Evolutionary conservation across 371 early-diverging fungal species (phyloP).

Genomic region (Rhizopus microsporus): DNA sequence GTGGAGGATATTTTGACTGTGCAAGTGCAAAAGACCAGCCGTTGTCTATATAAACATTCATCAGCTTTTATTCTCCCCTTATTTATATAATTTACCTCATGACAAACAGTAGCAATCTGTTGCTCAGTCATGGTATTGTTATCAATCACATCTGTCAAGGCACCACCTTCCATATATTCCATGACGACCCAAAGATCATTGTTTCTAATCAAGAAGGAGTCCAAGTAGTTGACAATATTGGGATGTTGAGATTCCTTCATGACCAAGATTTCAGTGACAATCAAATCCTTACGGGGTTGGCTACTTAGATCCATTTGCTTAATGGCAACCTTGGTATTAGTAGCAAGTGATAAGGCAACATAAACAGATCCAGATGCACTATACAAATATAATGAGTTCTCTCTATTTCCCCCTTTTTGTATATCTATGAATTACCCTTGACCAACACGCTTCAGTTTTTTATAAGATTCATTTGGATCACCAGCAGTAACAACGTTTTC

Average conservation of each 20-base stretch:
- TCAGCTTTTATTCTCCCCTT: background rate
- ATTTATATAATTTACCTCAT: conserved; percentile 60
- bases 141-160: conserved; percentile 95
- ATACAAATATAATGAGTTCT: background rate
- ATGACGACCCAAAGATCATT: conserved; percentile 96
- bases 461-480: conserved; percentile 86
- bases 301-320: conserved; percentile 95
- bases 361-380: conserved; percentile 97
- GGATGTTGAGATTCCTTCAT: conserved; percentile 95
- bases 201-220: conserved; percentile 82
- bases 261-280: conserved; percentile 95
- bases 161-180: conserved; percentile 99
- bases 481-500: conserved; percentile 78
- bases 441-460: conserved; percentile 91
- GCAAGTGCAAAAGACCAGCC: conserved; percentile 90
- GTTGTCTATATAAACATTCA: conserved; percentile 51
- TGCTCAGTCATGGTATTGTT: conserved; percentile 86
- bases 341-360: conserved; percentile 72
- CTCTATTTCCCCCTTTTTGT: background rate
- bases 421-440: conserved; percentile 73
- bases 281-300: conserved; percentile 94
- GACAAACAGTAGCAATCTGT: conserved; percentile 90
- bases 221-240: conserved; percentile 95
- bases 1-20: conserved; percentile 89
- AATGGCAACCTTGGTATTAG: conserved; percentile 85